Conservation (phyloP, 768 basidiomycete genomes). For the Pholiota microspora region DNA sequence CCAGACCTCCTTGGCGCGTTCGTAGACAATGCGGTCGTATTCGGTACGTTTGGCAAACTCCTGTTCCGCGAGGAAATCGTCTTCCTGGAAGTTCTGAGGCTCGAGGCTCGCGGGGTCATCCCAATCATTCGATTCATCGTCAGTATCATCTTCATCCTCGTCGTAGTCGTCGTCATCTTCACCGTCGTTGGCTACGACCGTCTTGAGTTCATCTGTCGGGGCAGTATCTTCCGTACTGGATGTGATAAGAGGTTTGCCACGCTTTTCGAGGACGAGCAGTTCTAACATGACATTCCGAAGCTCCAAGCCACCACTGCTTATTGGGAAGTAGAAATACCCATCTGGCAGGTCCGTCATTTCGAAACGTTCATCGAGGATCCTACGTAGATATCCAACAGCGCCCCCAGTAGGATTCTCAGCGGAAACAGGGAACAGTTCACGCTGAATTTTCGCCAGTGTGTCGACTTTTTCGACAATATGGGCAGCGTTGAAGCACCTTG, state of each 20-base stretch:
- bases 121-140: background rate
- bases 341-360: conserved; percentile 32
- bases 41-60: conserved; percentile 21
- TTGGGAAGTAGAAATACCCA: conserved; percentile 40
- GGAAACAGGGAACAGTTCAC: conserved; percentile 27
- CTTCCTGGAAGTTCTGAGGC: conserved; percentile 12
- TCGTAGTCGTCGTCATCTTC: conserved; percentile 1
- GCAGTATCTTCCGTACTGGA: background rate
- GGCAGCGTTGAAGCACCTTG: conserved; percentile 29
- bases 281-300: conserved; percentile 37
- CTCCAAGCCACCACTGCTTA: conserved; percentile 34
- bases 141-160: conserved; percentile 3
- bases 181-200: too few species aligned
- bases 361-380: conserved; percentile 27
- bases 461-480: conserved; percentile 30
- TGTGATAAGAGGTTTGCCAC: conserved; percentile 12
- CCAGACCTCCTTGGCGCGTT: conserved; percentile 23
- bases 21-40: conserved; percentile 25
- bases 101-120: background rate
- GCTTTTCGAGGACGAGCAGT: conserved; percentile 26
- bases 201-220: background rate
- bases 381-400: conserved; percentile 22
- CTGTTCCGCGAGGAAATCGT: conserved; percentile 13
- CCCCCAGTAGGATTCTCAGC: conserved; percentile 13
- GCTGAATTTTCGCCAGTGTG: conserved; percentile 31